Conservation (phyloP, 768 basidiomycete genomes). For the Agrocybe praecox region DNA sequence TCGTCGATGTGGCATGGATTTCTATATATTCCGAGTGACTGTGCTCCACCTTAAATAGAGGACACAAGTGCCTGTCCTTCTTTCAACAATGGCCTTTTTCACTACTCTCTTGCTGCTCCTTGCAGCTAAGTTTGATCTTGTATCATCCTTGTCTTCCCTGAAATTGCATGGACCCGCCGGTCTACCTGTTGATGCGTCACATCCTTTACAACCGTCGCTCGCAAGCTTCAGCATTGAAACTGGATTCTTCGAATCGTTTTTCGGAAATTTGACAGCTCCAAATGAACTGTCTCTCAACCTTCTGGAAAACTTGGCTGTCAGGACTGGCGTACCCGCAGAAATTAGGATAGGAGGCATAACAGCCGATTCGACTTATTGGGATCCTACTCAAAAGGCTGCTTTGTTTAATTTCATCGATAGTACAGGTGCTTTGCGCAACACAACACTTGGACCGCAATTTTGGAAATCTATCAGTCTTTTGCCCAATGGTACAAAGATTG, state of each 20-base stretch:
- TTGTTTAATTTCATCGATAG: slow-evolving; percentile 46
- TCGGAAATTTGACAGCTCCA: slow-evolving; percentile 46
- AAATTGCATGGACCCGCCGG: slow-evolving; percentile 41
- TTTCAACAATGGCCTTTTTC: not conserved
- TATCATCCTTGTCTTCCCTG: slow-evolving; percentile 22
- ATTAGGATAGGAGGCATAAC: slow-evolving; percentile 57
- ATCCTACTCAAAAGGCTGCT: slow-evolving; percentile 38
- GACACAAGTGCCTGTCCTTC: not conserved
- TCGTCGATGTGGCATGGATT: slow-evolving; percentile 11
- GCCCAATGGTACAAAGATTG: slow-evolving; percentile 48
- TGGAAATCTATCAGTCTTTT: slow-evolving; percentile 49
- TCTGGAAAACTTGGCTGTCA: slow-evolving; percentile 45
- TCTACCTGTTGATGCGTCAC: slow-evolving; percentile 46
- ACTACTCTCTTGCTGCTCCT: slow-evolving; percentile 1
- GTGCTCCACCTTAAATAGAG: not conserved
- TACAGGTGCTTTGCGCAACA: slow-evolving; percentile 47
- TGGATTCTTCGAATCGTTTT: slow-evolving; percentile 51
- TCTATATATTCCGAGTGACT: no score
- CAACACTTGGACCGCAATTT: slow-evolving; percentile 52
- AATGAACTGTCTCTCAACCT: slow-evolving; percentile 45
- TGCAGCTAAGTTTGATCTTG: not conserved
- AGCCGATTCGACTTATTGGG: slow-evolving; percentile 54
- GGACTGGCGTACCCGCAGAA: slow-evolving; percentile 47
- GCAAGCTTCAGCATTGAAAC: slow-evolving; percentile 60
- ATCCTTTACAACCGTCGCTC: slow-evolving; percentile 42